phyloP scores from a whole-genome alignment of 192 early-diverging fungal genomes.

The Rhizoclosmatium sp. region DNA sequence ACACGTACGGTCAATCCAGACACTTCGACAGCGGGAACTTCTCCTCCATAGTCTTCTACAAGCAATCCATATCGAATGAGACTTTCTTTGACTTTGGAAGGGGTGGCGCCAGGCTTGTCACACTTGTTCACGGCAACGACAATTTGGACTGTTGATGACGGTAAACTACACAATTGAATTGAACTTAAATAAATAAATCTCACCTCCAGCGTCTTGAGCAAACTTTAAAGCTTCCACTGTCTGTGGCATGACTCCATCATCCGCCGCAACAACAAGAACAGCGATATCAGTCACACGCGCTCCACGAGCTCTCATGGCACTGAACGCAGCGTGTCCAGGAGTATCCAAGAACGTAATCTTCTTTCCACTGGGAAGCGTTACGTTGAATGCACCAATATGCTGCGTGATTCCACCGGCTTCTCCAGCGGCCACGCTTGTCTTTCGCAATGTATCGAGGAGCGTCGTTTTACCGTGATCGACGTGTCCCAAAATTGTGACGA shows the following conservation, averaged over 20 bases:
- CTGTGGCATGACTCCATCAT: conserved; percentile 99
- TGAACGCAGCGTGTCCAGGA: conserved; percentile 96
- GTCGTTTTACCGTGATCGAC: conserved; percentile 97
- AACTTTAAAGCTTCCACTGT: conserved; percentile 95
- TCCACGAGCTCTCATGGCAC: conserved; percentile 92
- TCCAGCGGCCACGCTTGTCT: conserved; percentile 88
- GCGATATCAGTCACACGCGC: conserved; percentile 95
- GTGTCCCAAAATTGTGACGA: conserved; percentile 98
- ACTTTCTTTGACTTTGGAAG: conserved; percentile 62
- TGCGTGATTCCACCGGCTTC: conserved; percentile 98
- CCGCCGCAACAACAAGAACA: conserved; percentile 95
- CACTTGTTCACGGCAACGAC: conserved; percentile 99
- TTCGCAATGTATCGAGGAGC: conserved; percentile 87
- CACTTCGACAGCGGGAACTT: conserved; percentile 88
- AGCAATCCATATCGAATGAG: conserved; percentile 82
- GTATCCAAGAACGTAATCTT: conserved; percentile 96
- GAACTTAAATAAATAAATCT: background rate
- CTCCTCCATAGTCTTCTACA: conserved; percentile 92
- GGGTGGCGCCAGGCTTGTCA: conserved; percentile 79
- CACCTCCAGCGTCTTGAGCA: conserved; percentile 64
- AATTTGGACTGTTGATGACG: conserved; percentile 68
- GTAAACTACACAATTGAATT: background rate
- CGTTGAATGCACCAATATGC: conserved; percentile 97
- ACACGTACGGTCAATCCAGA: conserved; percentile 79
- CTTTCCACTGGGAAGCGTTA: conserved; percentile 70